Percentiles rank a stretch among this genome's conserved stretches.
These are phyloP conservation scores for Naganishia liquefaciens DNA, from an alignment of 1,284 basidiomycete genomes.

Conservation along the genomic window DNA sequence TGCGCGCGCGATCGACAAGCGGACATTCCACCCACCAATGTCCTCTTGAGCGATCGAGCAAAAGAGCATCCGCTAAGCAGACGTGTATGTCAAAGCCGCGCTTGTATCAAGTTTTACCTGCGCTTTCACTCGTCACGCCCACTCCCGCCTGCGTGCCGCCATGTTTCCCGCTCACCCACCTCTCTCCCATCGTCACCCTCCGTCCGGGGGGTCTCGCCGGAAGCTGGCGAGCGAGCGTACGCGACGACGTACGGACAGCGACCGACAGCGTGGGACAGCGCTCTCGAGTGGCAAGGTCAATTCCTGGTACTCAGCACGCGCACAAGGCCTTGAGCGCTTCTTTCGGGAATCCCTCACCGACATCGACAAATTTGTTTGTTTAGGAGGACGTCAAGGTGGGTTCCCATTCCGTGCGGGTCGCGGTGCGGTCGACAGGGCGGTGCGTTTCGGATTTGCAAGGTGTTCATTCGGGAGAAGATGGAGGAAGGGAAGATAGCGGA, in stretches of 20 bases:
- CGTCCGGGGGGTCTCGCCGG: neutral
- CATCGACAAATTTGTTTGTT: conserved; percentile 22
- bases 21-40: neutral
- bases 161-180: neutral
- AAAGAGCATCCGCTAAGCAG: neutral
- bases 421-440: conserved; percentile 6
- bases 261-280: too few relatives aligned
- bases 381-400: conserved; percentile 31
- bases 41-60: neutral
- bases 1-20: neutral
- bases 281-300: too few relatives aligned
- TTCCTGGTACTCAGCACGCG: too few relatives aligned
- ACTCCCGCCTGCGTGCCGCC: too few relatives aligned
- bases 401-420: conserved; percentile 8
- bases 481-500: too few relatives aligned
- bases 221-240: conserved; percentile 1
- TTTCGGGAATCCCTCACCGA: conserved; percentile 12
- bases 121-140: too few relatives aligned
- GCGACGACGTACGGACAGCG: too few relatives aligned
- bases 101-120: too few relatives aligned
- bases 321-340: too few relatives aligned
- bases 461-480: neutral
- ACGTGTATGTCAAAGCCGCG: conserved; percentile 6
- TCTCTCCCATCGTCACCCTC: neutral
- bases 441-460: neutral